Conservation (phyloP, 345 rosid genomes). For the Citrus glauca region DNA sequence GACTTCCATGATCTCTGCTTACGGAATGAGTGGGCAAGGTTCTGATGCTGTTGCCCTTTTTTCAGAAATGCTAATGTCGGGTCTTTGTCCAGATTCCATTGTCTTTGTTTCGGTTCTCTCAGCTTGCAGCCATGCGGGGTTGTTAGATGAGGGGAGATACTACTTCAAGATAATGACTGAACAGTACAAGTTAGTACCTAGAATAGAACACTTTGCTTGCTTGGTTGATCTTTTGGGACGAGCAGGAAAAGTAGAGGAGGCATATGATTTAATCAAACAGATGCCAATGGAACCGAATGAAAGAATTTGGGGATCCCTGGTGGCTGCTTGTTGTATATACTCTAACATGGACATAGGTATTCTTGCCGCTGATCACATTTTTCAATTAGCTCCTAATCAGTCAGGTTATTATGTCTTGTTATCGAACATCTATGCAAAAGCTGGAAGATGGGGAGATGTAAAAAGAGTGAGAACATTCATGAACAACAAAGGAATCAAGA, state of each 20-base stretch:
- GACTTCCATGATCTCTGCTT: conserved; percentile 82
- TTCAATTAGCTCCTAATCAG: conserved; percentile 55
- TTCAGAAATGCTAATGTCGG: conserved; percentile 48
- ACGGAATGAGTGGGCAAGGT: conserved; percentile 64
- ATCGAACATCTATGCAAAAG: conserved; percentile 76
- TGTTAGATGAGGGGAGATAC: conserved; percentile 53
- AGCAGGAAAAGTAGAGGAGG: conserved; percentile 62
- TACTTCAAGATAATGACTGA: conserved; percentile 50
- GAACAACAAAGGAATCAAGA: conserved; percentile 56
- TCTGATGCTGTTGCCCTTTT: conserved; percentile 53
- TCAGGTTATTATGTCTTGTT: conserved; percentile 68
- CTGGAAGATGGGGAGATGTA: conserved; percentile 72
- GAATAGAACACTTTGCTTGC: conserved; percentile 70
- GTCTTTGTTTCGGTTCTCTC: conserved; percentile 69
- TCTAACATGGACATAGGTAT: conserved; percentile 55
- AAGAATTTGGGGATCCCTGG: conserved; percentile 72
- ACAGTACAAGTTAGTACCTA: conserved; percentile 42
- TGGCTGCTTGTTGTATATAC: conserved; percentile 62
- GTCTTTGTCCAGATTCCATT: conserved; percentile 62
- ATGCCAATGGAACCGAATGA: conserved; percentile 65
- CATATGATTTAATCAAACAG: conserved; percentile 40
- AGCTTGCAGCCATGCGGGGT: conserved; percentile 74
- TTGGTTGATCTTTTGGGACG: conserved; percentile 77
- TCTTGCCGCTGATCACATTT: conserved; percentile 63
- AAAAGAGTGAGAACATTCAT: conserved; percentile 48